These are phyloP conservation scores for Yamadazyma ubonensis DNA, from an alignment of 805 yeast species.

Conservation along the genomic window DNA sequence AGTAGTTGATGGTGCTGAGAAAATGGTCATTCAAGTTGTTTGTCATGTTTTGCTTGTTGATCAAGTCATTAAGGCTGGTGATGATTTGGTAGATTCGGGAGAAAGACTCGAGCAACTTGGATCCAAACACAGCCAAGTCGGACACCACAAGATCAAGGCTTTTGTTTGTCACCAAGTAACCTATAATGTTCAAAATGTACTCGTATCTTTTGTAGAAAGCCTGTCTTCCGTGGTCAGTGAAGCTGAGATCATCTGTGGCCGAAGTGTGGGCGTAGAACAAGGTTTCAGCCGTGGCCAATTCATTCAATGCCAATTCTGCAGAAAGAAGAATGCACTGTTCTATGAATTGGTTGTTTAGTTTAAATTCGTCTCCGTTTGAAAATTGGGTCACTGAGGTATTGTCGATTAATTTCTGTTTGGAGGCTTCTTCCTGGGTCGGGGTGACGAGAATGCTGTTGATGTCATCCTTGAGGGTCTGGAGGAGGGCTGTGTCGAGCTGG, in stretches of 20 bases:
- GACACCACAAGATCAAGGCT: conserved; percentile 24
- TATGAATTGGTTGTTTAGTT: conserved; percentile 65
- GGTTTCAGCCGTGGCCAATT: conserved; percentile 69
- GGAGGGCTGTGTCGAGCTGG: no score
- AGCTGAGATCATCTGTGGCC: conserved; percentile 45
- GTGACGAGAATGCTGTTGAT: conserved; percentile 41
- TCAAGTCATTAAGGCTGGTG: conserved; percentile 49
- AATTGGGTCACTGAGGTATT: conserved; percentile 40
- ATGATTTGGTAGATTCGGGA: conserved; percentile 56
- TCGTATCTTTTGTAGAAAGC: conserved; percentile 68
- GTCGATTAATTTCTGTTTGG: conserved; percentile 47
- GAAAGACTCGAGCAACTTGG: conserved; percentile 54
- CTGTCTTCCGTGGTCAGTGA: conserved; percentile 63
- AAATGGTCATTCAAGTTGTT: conserved; percentile 49
- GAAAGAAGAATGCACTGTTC: conserved; percentile 60
- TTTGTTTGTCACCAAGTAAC: conserved; percentile 24
- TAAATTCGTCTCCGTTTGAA: conserved; percentile 55
- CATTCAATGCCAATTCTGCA: conserved; percentile 57
- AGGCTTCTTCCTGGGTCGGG: conserved; percentile 44
- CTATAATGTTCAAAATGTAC: conserved; percentile 67
- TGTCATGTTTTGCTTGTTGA: conserved; percentile 47
- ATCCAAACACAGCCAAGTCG: conserved; percentile 21
- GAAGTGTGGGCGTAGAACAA: conserved; percentile 47
- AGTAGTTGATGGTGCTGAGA: conserved; percentile 45
- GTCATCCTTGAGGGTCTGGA: conserved; percentile 48